Conservation (phyloP, 768 basidiomycete genomes). For the Russula vinacea region DNA sequence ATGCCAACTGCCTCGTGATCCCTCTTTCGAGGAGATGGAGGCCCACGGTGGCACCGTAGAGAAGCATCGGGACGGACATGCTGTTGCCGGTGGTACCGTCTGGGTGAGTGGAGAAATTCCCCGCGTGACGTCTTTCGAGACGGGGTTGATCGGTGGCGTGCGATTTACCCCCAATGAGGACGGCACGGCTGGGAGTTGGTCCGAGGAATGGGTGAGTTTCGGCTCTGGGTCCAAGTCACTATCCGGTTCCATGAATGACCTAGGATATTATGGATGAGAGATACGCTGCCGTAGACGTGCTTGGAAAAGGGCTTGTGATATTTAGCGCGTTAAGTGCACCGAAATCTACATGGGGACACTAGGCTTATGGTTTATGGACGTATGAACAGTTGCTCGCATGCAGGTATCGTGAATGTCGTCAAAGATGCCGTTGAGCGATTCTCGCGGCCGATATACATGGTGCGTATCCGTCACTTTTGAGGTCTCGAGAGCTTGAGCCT, state of each 20-base stretch:
- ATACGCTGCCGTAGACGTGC: constrained; percentile 71
- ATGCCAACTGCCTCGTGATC: constrained; percentile 62
- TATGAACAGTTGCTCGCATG: constrained; percentile 58
- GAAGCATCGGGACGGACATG: constrained; percentile 57
- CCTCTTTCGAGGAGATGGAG: constrained; percentile 64
- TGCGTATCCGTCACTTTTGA: constrained; percentile 30
- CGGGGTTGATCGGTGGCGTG: constrained; percentile 63
- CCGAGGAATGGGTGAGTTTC: constrained; percentile 7
- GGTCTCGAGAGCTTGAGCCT: neutral
- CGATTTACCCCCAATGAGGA: constrained; percentile 49
- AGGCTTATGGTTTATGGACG: neutral
- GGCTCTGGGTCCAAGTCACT: neutral
- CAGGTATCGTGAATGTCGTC: constrained; percentile 82
- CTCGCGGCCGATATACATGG: constrained; percentile 73
- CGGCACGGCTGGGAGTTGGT: constrained; percentile 56
- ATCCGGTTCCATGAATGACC: neutral
- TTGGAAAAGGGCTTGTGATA: constrained; percentile 76
- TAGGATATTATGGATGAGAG: constrained; percentile 83
- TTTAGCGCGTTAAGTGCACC: constrained; percentile 71
- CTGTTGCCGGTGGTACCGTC: constrained; percentile 57
- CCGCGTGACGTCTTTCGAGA: constrained; percentile 63
- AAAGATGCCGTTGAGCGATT: constrained; percentile 63
- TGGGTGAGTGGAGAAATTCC: constrained; percentile 84
- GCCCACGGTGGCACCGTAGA: constrained; percentile 54
- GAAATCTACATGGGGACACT: neutral